Evolutionary conservation across 2,329 filamentous ascomycete species (phyloP).

Genomic region (Colletotrichum falcatum): DNA sequence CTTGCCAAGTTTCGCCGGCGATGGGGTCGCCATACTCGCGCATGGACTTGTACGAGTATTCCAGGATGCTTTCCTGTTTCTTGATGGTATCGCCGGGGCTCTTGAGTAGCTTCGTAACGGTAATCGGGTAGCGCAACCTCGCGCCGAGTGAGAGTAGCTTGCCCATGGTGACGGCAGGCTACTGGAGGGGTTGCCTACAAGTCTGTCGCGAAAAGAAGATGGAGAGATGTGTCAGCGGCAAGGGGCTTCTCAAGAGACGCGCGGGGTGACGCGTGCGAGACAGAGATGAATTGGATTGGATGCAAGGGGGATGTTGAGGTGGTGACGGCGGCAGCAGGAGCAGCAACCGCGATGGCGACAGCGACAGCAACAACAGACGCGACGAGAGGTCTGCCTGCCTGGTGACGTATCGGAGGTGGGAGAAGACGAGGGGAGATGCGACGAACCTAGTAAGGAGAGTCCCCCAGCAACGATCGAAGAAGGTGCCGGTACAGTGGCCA

Average conservation of each 20-base stretch:
- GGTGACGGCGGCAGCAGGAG: not conserved
- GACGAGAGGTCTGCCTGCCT: not conserved
- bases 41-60: constrained; percentile 87
- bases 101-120: constrained; percentile 86
- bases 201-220: constrained; percentile 9
- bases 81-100: constrained; percentile 79
- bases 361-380: not conserved
- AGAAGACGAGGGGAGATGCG: not conserved
- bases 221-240: constrained; percentile 14
- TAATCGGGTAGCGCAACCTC: constrained; percentile 91
- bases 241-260: not conserved
- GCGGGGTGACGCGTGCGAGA: not conserved
- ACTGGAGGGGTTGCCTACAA: constrained; percentile 21
- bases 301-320: not conserved
- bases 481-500: constrained; percentile 34
- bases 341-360: no score
- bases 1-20: constrained; percentile 70
- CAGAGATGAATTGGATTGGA: not conserved
- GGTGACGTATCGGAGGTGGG: not conserved
- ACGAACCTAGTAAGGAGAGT: constrained; percentile 40
- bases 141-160: constrained; percentile 66
- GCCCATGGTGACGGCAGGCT: constrained; percentile 51
- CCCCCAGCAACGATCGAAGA: constrained; percentile 33
- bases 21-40: constrained; percentile 79
- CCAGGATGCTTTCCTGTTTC: constrained; percentile 82